phyloP scores from a whole-genome alignment of 768 basidiomycete species.

The Lactarius tabidus region DNA sequence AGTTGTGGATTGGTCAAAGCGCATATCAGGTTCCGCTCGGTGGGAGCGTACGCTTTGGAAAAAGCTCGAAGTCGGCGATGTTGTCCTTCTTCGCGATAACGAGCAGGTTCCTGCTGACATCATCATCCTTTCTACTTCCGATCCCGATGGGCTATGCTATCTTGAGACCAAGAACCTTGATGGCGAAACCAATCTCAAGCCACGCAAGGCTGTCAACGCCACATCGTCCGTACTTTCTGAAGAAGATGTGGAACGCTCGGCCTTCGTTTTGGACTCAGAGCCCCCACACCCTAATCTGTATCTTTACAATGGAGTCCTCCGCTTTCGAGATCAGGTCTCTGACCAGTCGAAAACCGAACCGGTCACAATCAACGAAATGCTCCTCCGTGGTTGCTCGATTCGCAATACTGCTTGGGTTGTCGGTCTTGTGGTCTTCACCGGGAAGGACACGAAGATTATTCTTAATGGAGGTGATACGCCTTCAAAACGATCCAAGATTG shows the following conservation, averaged over 20 bases:
- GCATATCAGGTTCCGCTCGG: conserved; percentile 61
- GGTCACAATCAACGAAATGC: conserved; percentile 86
- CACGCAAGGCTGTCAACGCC: conserved; percentile 68
- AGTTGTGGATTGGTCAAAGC: conserved; percentile 78
- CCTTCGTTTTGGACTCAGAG: conserved; percentile 89
- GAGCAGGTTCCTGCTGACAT: conserved; percentile 98
- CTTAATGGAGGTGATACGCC: conserved; percentile 90
- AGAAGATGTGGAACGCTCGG: conserved; percentile 84
- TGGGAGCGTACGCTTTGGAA: conserved; percentile 99
- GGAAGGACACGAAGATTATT: conserved; percentile 90
- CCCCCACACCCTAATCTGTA: conserved; percentile 93
- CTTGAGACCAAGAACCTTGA: conserved; percentile 98
- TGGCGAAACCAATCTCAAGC: conserved; percentile 96
- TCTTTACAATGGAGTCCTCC: conserved; percentile 79
- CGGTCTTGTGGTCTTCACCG: conserved; percentile 91
- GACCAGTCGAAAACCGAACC: conserved; percentile 58
- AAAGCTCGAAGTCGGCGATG: conserved; percentile 96
- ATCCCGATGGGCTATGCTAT: conserved; percentile 88
- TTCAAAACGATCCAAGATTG: conserved; percentile 96
- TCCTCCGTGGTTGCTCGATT: conserved; percentile 86
- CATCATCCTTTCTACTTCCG: conserved; percentile 86
- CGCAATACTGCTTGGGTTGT: conserved; percentile 92
- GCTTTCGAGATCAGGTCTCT: conserved; percentile 55
- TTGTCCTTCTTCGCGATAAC: conserved; percentile 86
- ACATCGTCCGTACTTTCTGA: conserved; percentile 75